Base-by-base conservation (phyloP, 1,284 basidiomycete species). In the Exobasidium cylindrosporum region DNA sequence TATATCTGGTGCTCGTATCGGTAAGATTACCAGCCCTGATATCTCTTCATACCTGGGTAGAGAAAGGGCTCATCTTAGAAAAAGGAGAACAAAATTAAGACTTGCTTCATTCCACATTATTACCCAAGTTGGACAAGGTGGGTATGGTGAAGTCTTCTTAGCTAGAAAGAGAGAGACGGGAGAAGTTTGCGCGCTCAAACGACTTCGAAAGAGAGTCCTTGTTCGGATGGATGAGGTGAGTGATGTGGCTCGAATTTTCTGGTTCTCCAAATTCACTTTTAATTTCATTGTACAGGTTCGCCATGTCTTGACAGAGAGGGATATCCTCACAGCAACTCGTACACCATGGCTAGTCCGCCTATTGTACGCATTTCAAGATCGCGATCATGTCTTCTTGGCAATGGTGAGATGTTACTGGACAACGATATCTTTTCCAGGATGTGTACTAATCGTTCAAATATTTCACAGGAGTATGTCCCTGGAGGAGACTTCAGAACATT, bases 21-120 rank as follows among this genome's bases (percentile, higher is more conserved):
- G 24, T 14, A 50, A 31, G 13, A 90, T 21, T 94, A 95, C 81
- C 84, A 95, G 57, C 85, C 87, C 81, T 81, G 75, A 73, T 53
- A 64, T 66, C 21, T 58, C 63, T 40, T 69, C 73, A 1, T 76
- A 78, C 61, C 62, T 76, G 32, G 71, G 70, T 2, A 57, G 72
- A 7, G 77, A 79, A 60, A 69, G 75, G 17, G 73, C 64, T n/a
- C 62, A 78, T 29, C 71, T 79, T 1, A 72, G 74, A 55, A 73
- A 76, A 59, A 70, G 77, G 29, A 67, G 77, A 13, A 74, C 74
- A 52, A 76, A 76, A 61, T 66, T 79, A 44, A 70, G 69, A 24
- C 66, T 79, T n/a, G 68, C 66, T 45, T 75, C 76, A 45, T 79
- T 79, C 69, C 77, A 79, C 62, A 79, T 79, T 64, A 71, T 79